Evolutionary conservation across 805 yeast species (phyloP).

Genomic region (Citeromyces matritensis): DNA sequence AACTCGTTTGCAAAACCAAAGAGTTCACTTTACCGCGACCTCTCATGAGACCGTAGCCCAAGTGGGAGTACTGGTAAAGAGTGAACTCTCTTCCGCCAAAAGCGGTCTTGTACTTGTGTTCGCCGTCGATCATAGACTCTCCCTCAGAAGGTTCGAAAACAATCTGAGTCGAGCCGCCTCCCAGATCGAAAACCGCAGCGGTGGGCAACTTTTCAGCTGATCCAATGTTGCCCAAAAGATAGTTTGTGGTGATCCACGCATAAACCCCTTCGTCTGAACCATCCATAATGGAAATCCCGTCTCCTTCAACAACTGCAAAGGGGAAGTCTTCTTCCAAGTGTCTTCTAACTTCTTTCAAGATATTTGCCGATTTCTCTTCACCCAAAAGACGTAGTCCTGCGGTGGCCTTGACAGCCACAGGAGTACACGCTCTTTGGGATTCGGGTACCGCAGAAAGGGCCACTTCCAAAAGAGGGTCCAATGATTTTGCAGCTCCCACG

Average conservation of each 20-base stretch:
- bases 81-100: conserved; percentile 75
- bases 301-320: conserved; percentile 77
- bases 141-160: conserved; percentile 81
- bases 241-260: conserved; percentile 97
- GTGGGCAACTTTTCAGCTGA: conserved; percentile 62
- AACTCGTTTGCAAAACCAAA: conserved; percentile 37
- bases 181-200: conserved; percentile 94
- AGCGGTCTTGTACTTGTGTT: conserved; percentile 64
- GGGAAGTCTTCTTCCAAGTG: conserved; percentile 77
- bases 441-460: conserved; percentile 74
- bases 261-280: conserved; percentile 97
- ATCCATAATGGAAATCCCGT: conserved; percentile 87
- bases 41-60: conserved; percentile 92
- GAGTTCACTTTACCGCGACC: conserved; percentile 77
- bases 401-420: conserved; percentile 94
- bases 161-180: conserved; percentile 98
- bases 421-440: conserved; percentile 64
- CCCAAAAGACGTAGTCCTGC: conserved; percentile 91
- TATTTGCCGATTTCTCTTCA: conserved; percentile 50
- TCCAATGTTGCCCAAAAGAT: conserved; percentile 87
- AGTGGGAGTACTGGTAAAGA: conserved; percentile 86
- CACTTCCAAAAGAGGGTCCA: conserved; percentile 64
- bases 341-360: conserved; percentile 58
- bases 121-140: conserved; percentile 67
- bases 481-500: conserved; percentile 75